Base-by-base conservation (phyloP, 83 land plant species). In the Diphasiastrum complanatum region DNA sequence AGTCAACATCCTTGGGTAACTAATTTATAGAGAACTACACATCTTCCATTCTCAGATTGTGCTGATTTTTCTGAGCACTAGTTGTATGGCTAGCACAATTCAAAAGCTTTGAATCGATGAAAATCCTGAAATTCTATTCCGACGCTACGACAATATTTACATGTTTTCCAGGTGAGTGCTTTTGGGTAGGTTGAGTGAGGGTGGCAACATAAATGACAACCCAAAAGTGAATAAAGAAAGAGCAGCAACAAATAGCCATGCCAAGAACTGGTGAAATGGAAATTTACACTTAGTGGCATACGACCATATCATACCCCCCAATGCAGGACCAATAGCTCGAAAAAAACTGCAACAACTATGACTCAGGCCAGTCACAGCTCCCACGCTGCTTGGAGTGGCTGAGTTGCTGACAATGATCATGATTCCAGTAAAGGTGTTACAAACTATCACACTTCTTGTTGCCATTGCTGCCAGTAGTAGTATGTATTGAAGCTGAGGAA, bases 321-420 rank as follows among this genome's bases (percentile, higher is more conserved):
- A 40, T 3, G 73, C 73, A 3, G 73, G 73, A 18, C 73, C 73
- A 34, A 69, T 16, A 1, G 69, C 73, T 33, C 73, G 26, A 37
- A 69, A 69, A 49, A 69, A 69, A 23, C 73, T 69, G 45, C 69
- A 62, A 41, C 33, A 62, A 22, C 73, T 69, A 25, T 69, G 73
- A 43, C 73, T 69, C 33, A 69, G 19, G 32, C 73, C 71, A 18
- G 57, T 62, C 29, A 62, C 69, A n/a, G 69, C 69, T 25, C 73
- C 73, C 68, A 69, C 63, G 73, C 50, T 51, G 26, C 32, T 70
- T 1, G 69, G 25, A 2, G 61, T 2, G 2, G 73, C 69, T 4
- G 69, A 69, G 71, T 69, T 69, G 69, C 69, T 69, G 11, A 69
- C 69, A 28, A 69, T 58, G 30, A 69, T 61, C 60, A 69, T 22